Conservation (phyloP, 306 rosid species). For the Vicia sativa region DNA sequence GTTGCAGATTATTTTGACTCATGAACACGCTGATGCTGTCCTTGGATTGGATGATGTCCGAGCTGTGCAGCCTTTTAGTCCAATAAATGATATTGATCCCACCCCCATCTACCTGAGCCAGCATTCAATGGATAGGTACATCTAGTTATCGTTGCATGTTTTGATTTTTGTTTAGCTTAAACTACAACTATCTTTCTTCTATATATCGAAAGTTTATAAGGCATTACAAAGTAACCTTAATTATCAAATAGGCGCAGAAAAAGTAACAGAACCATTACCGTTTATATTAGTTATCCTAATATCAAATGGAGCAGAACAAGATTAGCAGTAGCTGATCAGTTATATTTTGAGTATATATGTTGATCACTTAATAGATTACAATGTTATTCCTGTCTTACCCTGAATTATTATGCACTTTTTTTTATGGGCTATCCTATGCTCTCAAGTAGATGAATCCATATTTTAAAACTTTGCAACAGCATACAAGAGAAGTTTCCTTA, state of each 20-base stretch:
- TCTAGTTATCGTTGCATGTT: constrained; percentile 19
- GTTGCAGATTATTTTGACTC: constrained; percentile 93
- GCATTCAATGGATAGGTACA: constrained; percentile 88
- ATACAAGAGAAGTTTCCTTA: constrained; percentile 81
- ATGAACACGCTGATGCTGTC: constrained; percentile 99
- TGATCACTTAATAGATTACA: neutral
- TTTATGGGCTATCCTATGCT: constrained; percentile 26
- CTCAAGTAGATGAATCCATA: constrained; percentile 31
- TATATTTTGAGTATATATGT: neutral
- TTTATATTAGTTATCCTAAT: neutral
- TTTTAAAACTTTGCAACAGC: constrained; percentile 57
- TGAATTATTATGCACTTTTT: constrained; percentile 25
- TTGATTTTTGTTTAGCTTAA: constrained; percentile 13
- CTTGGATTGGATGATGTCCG: constrained; percentile 99
- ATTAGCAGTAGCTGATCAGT: neutral
- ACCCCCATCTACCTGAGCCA: constrained; percentile 77
- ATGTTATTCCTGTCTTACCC: constrained; percentile 4
- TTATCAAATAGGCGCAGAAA: constrained; percentile 10
- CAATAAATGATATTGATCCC: constrained; percentile 86
- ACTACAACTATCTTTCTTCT: constrained; percentile 7
- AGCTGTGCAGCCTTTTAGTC: constrained; percentile 79
- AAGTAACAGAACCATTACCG: neutral
- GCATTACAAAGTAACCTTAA: neutral
- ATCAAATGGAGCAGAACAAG: constrained; percentile 2
- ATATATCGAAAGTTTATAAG: neutral